Evolutionary conservation across 2,329 filamentous ascomycete genomes (phyloP).

Genomic region (Xylaria sp.): DNA sequence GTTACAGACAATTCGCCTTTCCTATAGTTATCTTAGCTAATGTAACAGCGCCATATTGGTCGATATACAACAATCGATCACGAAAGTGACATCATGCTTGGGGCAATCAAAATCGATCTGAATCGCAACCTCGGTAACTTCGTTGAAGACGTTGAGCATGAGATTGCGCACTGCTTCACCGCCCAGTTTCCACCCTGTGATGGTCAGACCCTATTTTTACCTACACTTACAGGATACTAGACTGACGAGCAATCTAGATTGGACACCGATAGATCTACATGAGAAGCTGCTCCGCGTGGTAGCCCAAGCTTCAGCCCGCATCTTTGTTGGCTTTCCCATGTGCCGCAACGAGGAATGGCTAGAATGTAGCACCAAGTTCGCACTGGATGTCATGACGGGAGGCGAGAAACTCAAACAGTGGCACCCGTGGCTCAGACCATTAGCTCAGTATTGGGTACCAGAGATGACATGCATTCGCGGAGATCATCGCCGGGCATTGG

Average conservation of each 20-base stretch:
- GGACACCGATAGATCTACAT: constrained; percentile 38
- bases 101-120: constrained; percentile 39
- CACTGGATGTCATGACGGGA: constrained; percentile 37
- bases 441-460: constrained; percentile 38
- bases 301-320: constrained; percentile 38
- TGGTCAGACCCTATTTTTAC: constrained; percentile 25
- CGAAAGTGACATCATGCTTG: constrained; percentile 40
- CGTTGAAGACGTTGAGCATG: constrained; percentile 36
- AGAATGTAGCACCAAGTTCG: constrained; percentile 39
- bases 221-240: no score
- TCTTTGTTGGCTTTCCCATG: constrained; percentile 40
- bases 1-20: not conserved
- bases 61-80: constrained; percentile 41
- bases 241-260: constrained; percentile 30
- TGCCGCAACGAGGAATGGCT: constrained; percentile 39
- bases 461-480: constrained; percentile 38
- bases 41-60: constrained; percentile 35
- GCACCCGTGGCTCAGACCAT: constrained; percentile 37
- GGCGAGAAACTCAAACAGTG: constrained; percentile 40
- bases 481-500: constrained; percentile 35
- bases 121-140: constrained; percentile 39
- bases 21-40: not conserved
- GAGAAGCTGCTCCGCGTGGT: constrained; percentile 38
- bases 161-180: constrained; percentile 37
- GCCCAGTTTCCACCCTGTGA: constrained; percentile 38